phyloP scores from a whole-genome alignment of 352 stramenopile genomes.

The Globisporangium recalcitrans region DNA sequence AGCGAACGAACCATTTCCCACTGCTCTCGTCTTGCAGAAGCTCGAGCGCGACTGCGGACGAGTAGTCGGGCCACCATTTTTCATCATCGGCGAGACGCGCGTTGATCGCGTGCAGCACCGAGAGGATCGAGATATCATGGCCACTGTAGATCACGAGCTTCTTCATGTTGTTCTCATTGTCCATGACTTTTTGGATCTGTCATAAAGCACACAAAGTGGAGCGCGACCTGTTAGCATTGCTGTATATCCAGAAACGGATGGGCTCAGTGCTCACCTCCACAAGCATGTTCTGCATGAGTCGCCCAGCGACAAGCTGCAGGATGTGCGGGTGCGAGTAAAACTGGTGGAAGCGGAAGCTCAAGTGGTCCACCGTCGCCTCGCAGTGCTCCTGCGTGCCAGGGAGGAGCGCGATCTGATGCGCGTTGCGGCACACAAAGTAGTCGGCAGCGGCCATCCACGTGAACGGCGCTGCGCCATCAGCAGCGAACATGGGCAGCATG shows the following conservation, averaged over 20 bases:
- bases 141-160: slow-evolving; percentile 75
- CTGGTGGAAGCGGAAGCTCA: slow-evolving; percentile 73
- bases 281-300: slow-evolving; percentile 57
- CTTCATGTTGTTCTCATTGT: slow-evolving; percentile 32
- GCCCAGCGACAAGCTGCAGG: slow-evolving; percentile 53
- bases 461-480: slow-evolving; percentile 32
- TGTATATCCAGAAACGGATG: neutral
- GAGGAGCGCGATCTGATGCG: slow-evolving; percentile 46
- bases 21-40: slow-evolving; percentile 52
- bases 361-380: slow-evolving; percentile 38
- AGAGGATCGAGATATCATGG: slow-evolving; percentile 76
- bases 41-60: slow-evolving; percentile 57
- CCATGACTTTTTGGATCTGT: slow-evolving; percentile 40
- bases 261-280: slow-evolving; percentile 26
- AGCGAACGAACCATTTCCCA: slow-evolving; percentile 52
- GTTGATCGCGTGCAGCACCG: slow-evolving; percentile 61
- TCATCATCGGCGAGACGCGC: slow-evolving; percentile 38
- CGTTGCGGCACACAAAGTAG: slow-evolving; percentile 70
- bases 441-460: slow-evolving; percentile 65
- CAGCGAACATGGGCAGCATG: slow-evolving; percentile 44
- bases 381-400: slow-evolving; percentile 41
- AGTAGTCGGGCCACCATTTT: slow-evolving; percentile 71
- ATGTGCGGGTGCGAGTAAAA: slow-evolving; percentile 76
- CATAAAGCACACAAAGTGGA: neutral
- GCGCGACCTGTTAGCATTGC: neutral